Percentiles rank a stretch among this genome's conserved stretches.
These are phyloP conservation scores for Coccomyxa sp. DNA, from an alignment of 139 green algal species.

Conservation along the genomic window DNA sequence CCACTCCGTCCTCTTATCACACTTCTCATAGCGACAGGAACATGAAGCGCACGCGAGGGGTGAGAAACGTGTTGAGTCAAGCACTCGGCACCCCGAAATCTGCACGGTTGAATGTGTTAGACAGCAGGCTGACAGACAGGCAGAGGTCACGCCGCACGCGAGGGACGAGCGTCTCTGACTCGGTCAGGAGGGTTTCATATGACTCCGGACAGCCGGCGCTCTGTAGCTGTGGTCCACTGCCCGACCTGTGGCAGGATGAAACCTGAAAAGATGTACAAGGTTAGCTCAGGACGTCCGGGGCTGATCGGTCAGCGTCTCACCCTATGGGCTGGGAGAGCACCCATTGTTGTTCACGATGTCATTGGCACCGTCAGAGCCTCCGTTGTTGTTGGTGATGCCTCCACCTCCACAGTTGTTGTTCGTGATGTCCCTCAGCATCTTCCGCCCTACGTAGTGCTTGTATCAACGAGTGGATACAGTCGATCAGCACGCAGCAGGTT, in stretches of 20 bases:
- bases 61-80: neutral
- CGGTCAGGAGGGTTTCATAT: neutral
- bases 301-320: neutral
- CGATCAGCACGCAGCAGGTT: neutral
- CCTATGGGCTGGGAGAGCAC: neutral
- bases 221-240: neutral
- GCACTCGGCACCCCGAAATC: neutral
- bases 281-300: neutral
- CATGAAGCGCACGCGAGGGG: neutral
- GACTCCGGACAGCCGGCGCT: neutral
- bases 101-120: neutral
- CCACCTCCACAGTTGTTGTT: neutral
- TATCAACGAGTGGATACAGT: neutral
- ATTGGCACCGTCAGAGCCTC: neutral
- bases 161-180: neutral
- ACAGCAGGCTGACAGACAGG: neutral
- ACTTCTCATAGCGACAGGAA: neutral
- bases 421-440: neutral
- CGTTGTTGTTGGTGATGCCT: neutral
- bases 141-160: neutral
- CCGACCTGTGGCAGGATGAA: neutral
- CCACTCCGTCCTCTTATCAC: neutral
- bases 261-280: neutral
- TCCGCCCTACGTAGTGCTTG: neutral
- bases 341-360: constrained; percentile 1